These are phyloP conservation scores for Thelephora terrestris DNA, from an alignment of 1,284 basidiomycete species.

Conservation along the genomic window DNA sequence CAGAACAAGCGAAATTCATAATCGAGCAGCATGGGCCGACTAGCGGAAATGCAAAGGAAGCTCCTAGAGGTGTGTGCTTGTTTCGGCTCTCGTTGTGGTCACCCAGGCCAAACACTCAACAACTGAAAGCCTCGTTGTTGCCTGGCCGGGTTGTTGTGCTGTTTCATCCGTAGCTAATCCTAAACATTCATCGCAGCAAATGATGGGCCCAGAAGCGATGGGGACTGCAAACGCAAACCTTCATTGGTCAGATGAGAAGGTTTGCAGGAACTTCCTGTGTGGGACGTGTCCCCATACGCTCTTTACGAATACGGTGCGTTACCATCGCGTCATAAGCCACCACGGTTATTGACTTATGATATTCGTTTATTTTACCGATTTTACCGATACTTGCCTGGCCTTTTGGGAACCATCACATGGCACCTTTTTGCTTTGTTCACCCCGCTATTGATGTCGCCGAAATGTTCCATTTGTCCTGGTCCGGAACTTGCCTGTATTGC, in stretches of 20 bases:
- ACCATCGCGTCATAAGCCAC: neutral
- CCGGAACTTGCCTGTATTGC: no score
- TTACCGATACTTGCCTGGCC: neutral
- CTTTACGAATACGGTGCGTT: slow-evolving; percentile 92
- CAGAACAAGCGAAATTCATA: no score
- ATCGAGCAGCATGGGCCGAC: slow-evolving; percentile 56
- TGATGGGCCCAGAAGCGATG: slow-evolving; percentile 99
- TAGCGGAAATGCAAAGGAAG: slow-evolving; percentile 90
- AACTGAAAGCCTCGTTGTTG: neutral
- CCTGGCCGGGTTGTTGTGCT: no score
- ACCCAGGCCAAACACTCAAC: slow-evolving; percentile 2
- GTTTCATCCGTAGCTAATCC: no score
- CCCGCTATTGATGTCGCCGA: no score
- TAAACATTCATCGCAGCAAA: slow-evolving; percentile 54
- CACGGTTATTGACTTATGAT: slow-evolving; percentile 10
- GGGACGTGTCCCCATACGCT: slow-evolving; percentile 96
- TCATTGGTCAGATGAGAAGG: slow-evolving; percentile 95
- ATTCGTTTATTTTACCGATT: slow-evolving; percentile 4
- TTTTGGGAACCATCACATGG: neutral
- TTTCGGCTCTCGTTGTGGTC: slow-evolving; percentile 3
- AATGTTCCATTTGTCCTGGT: no score
- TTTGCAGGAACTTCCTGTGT: slow-evolving; percentile 98
- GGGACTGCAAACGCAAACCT: slow-evolving; percentile 88
- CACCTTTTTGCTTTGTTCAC: neutral
- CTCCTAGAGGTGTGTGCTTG: slow-evolving; percentile 63